Evolutionary conservation across 306 rosid species (phyloP).

Genomic region (Vigna unguiculata): DNA sequence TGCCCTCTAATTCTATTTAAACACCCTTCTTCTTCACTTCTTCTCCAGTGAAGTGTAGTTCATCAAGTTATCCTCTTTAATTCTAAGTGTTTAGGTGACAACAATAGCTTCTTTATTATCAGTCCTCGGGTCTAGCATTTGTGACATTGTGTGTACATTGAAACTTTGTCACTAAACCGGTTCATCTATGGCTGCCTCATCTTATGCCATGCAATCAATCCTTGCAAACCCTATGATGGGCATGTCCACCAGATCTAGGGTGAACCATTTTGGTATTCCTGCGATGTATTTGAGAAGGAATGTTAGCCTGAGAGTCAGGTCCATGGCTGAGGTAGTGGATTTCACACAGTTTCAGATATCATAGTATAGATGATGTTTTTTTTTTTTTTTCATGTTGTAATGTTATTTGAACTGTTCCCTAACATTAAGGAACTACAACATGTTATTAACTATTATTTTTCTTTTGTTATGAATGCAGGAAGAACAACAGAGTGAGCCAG

Average conservation of each 20-base stretch:
- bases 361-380: not conserved
- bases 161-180: not conserved
- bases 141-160: not conserved
- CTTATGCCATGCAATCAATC: constrained; percentile 54
- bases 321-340: constrained; percentile 52
- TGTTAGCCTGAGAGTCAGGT: constrained; percentile 43
- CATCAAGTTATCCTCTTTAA: not conserved
- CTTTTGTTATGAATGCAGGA: constrained; percentile 18
- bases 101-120: not conserved
- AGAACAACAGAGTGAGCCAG: constrained; percentile 11
- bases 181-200: constrained; percentile 54
- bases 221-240: constrained; percentile 42
- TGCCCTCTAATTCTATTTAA: constrained; percentile 43
- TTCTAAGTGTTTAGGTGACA: not conserved
- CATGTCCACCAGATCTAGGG: constrained; percentile 38
- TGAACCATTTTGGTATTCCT: constrained; percentile 46
- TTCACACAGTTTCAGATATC: not conserved
- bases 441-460: constrained; percentile 10
- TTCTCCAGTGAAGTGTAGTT: not conserved
- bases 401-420: not conserved
- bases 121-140: not conserved
- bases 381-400: not conserved
- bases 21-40: not conserved
- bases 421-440: not conserved
- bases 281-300: constrained; percentile 34